Percentiles rank a stretch among this genome's conserved stretches.
These are phyloP conservation scores for Exophiala lecanii-corni DNA, from an alignment of 2,329 filamentous ascomycete genomes.

Conservation along the genomic window DNA sequence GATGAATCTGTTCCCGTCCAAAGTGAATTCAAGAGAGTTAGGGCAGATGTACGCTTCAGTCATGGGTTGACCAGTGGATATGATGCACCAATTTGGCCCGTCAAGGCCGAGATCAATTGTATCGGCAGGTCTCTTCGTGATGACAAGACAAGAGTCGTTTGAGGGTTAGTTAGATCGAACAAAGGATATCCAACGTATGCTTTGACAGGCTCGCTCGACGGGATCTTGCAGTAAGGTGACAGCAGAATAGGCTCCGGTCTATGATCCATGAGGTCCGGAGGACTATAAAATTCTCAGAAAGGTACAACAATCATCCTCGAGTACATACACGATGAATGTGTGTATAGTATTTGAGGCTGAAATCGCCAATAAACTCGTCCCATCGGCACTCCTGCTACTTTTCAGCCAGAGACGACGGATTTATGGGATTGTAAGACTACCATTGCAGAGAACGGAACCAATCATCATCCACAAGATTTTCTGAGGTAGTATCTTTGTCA, in stretches of 20 bases:
- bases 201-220: constrained; percentile 48
- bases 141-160: constrained; percentile 48
- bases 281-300: constrained; percentile 30
- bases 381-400: constrained; percentile 47
- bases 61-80: constrained; percentile 52
- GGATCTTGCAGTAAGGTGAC: constrained; percentile 43
- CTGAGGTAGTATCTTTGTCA: too few species aligned
- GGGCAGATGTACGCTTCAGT: constrained; percentile 56
- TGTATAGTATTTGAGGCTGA: constrained; percentile 49
- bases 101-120: constrained; percentile 51
- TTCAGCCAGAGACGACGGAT: constrained; percentile 1
- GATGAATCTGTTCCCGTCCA: constrained; percentile 49
- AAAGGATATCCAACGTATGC: constrained; percentile 51
- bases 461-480: too few species aligned
- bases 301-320: neutral
- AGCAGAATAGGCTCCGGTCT: constrained; percentile 35
- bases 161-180: constrained; percentile 49
- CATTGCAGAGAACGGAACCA: too few species aligned
- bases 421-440: too few species aligned
- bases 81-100: constrained; percentile 43
- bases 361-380: constrained; percentile 53
- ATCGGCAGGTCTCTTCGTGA: constrained; percentile 54
- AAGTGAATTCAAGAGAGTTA: constrained; percentile 51
- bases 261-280: constrained; percentile 45
- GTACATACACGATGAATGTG: constrained; percentile 49